Evolutionary conservation across 2,329 filamentous ascomycete species (phyloP).

Genomic region (Exserohilum turcica): DNA sequence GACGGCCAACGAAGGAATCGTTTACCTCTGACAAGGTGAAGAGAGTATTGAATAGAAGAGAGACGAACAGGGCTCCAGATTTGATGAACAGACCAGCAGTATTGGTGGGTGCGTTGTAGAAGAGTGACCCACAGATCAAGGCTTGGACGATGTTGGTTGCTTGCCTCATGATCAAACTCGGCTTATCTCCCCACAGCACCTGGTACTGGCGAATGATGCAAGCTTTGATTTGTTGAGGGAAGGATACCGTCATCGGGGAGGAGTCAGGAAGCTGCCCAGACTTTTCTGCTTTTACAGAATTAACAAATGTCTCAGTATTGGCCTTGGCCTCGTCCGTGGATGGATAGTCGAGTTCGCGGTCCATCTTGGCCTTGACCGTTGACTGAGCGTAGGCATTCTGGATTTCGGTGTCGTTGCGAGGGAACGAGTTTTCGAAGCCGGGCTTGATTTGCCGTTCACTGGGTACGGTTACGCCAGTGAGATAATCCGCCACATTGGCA

Average conservation of each 20-base stretch:
- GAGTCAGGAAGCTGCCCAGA: conserved; percentile 58
- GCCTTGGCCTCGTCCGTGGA: conserved; percentile 52
- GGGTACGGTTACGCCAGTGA: conserved; percentile 70
- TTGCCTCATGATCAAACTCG: conserved; percentile 68
- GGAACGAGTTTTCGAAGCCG: conserved; percentile 49
- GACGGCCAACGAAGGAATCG: conserved; percentile 62
- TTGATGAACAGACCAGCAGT: conserved; percentile 68
- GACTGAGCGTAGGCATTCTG: conserved; percentile 56
- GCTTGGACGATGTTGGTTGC: conserved; percentile 63
- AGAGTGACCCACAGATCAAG: conserved; percentile 68
- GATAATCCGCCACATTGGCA: conserved; percentile 72
- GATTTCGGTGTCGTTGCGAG: conserved; percentile 52
- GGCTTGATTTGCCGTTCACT: conserved; percentile 49
- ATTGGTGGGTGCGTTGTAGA: conserved; percentile 66
- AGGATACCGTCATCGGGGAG: conserved; percentile 58
- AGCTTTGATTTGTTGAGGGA: conserved; percentile 56
- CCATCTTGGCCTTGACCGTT: conserved; percentile 57
- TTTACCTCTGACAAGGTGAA: conserved; percentile 70
- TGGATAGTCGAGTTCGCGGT: conserved; percentile 63
- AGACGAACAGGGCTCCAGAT: conserved; percentile 67
- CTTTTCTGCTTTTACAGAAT: conserved; percentile 61
- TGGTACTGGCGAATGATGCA: conserved; percentile 67
- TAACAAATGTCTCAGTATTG: conserved; percentile 56
- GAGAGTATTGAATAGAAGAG: conserved; percentile 66
- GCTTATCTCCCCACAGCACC: conserved; percentile 68